Conservation (phyloP, 2,329 filamentous ascomycete genomes). For the Dothistroma septosporum region DNA sequence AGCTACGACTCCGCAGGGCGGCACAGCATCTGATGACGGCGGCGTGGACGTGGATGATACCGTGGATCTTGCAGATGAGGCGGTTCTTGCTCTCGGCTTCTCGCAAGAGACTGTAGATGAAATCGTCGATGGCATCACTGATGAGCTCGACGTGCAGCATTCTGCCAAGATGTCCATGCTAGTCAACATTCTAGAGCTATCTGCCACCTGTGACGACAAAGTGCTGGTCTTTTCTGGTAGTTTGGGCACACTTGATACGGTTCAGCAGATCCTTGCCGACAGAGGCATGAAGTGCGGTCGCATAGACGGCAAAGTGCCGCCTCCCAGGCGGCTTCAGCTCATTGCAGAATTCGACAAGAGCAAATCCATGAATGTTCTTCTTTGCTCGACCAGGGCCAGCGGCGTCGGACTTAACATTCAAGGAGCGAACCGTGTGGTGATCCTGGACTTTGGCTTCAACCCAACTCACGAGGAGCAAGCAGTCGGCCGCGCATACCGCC, state of each 20-base stretch:
- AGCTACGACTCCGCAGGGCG: not conserved
- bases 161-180: slow-evolving; percentile 69
- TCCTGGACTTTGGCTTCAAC: slow-evolving; percentile 80
- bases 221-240: slow-evolving; percentile 77
- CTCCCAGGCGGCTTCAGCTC: slow-evolving; percentile 56
- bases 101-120: slow-evolving; percentile 35
- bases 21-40: slow-evolving; percentile 14
- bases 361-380: slow-evolving; percentile 54
- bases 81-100: slow-evolving; percentile 35
- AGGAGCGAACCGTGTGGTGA: slow-evolving; percentile 78
- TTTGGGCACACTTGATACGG: slow-evolving; percentile 63
- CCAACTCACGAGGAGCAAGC: slow-evolving; percentile 81
- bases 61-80: slow-evolving; percentile 25
- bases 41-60: slow-evolving; percentile 20
- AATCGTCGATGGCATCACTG: slow-evolving; percentile 33
- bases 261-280: slow-evolving; percentile 54
- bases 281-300: slow-evolving; percentile 49
- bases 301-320: slow-evolving; percentile 63
- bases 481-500: slow-evolving; percentile 77
- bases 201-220: slow-evolving; percentile 62
- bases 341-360: slow-evolving; percentile 65
- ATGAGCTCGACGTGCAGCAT: slow-evolving; percentile 45
- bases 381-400: slow-evolving; percentile 81
- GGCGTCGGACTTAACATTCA: slow-evolving; percentile 79
- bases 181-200: slow-evolving; percentile 64